Base-by-base conservation (phyloP, 2,329 filamentous ascomycete species). In the Aspergillus uvarum region DNA sequence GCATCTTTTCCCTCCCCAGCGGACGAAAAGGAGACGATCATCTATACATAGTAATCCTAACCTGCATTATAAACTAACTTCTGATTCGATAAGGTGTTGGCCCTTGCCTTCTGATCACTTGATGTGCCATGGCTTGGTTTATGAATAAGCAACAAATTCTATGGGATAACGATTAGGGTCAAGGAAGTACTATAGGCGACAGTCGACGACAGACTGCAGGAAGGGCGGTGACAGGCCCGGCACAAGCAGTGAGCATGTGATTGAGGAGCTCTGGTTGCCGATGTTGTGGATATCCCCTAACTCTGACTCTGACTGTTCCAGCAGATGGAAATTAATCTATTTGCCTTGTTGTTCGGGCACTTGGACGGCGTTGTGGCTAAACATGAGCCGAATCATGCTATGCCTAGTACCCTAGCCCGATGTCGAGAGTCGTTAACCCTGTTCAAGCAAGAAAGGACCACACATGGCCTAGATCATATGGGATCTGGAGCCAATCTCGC, bases 81-180 rank as follows among this genome's bases (percentile, higher is more conserved):
- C 48, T 47, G 53, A 59, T 48, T 10, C 26, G 47, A 51, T 50
- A 35, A n/a, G 12, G 24, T 8, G 12, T 35, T 35, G 32, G 38
- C 47, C 42, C 44, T 26, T 12, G 44, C 56, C 52, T 59, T 67
- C 32, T 29, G 60, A 63, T 66, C 59, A 55, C 42, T 61, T 60
- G 53, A 53, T 55, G 12, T 42, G 31, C 56, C 3, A 58, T 62
- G 60, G 38, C 54, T 60, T 55, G 14, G n/a, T 24, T 24, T n/a
- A 31, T 24, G 16, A 32, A 19, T 16, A 44, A n/a, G 14, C 19
- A 31, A 16, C 32, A 35, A 35, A 35, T 35, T 5, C 32, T 35
- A 35, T 12, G 32, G 32, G 32, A 29, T 29, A 7, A 29, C 7
- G 26, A 8, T 29, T 29, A 29, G 26, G 26, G 26, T 29, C 26